A percentile compares a stretch with the other conserved stretches of the same genome.
phyloP scores from a whole-genome alignment of 805 yeast genomes.

The Saccharomycopsis lassenensis region DNA sequence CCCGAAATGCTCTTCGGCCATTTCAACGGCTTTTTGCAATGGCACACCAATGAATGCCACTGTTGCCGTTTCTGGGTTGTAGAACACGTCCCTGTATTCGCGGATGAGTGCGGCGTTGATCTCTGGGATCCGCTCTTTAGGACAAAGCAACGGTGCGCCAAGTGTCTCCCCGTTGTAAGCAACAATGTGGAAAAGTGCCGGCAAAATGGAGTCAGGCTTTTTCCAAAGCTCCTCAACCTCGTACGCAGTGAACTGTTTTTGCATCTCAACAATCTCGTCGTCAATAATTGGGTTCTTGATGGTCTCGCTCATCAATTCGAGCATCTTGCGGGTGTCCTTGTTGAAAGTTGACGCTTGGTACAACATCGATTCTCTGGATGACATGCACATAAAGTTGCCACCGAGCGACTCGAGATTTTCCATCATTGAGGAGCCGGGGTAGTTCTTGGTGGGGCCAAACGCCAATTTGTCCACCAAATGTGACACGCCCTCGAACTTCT shows the following conservation, averaged over 20 bases:
- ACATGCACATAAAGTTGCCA: slow-evolving; percentile 88
- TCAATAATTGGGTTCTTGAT: slow-evolving; percentile 59
- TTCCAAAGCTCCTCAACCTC: slow-evolving; percentile 75
- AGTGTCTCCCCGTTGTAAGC: slow-evolving; percentile 66
- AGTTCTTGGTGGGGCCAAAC: slow-evolving; percentile 55
- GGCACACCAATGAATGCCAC: slow-evolving; percentile 82
- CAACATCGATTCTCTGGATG: slow-evolving; percentile 83
- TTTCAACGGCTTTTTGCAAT: slow-evolving; percentile 53
- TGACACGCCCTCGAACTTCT: slow-evolving; percentile 54
- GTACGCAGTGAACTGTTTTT: slow-evolving; percentile 60
- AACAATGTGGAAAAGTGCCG: slow-evolving; percentile 79
- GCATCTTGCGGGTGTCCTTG: slow-evolving; percentile 70
- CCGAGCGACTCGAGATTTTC: slow-evolving; percentile 71
- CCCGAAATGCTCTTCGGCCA: slow-evolving; percentile 55
- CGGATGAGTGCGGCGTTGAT: slow-evolving; percentile 31
- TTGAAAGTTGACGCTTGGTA: slow-evolving; percentile 95
- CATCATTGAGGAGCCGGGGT: slow-evolving; percentile 58
- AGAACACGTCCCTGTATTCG: slow-evolving; percentile 51
- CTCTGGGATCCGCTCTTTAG: slow-evolving; percentile 49
- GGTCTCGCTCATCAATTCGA: slow-evolving; percentile 65
- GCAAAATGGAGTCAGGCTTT: slow-evolving; percentile 76
- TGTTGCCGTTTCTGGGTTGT: slow-evolving; percentile 71
- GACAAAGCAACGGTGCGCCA: slow-evolving; percentile 81
- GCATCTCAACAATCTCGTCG: slow-evolving; percentile 62
- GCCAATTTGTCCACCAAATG: slow-evolving; percentile 83